phyloP scores from a whole-genome alignment of 1,284 basidiomycete species.

The Malassezia yamatoensis region DNA sequence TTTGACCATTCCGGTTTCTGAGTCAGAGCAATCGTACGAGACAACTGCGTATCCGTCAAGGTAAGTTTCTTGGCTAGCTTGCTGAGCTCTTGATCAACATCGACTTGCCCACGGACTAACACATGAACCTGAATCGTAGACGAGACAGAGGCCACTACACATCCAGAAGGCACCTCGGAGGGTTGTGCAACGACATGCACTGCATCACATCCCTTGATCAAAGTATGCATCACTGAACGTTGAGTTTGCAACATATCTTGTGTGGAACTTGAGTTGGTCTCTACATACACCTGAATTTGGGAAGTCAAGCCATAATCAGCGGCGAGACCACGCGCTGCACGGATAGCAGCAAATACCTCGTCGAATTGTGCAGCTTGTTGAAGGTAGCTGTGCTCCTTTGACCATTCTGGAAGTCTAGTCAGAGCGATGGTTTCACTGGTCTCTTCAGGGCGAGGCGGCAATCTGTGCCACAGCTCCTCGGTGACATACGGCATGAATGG shows the following conservation, averaged over 20 bases:
- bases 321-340: conserved; percentile 70
- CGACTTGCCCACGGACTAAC: conserved; percentile 36
- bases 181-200: conserved; percentile 57
- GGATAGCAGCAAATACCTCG: conserved; percentile 69
- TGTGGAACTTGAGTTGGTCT: conserved; percentile 57
- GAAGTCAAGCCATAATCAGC: conserved; percentile 82
- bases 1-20: conserved; percentile 36
- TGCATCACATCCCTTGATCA: conserved; percentile 80
- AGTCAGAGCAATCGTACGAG: conserved; percentile 28
- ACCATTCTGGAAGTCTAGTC: conserved; percentile 64
- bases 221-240: conserved; percentile 62
- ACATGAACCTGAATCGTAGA: conserved; percentile 32
- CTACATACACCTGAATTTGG: conserved; percentile 79
- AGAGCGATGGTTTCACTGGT: conserved; percentile 78
- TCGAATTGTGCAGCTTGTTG: conserved; percentile 56
- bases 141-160: conserved; percentile 61
- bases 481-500: conserved; percentile 99
- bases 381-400: conserved; percentile 19
- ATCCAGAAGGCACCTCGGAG: conserved; percentile 66
- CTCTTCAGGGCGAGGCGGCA: conserved; percentile 75
- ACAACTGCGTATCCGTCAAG: conserved; percentile 29
- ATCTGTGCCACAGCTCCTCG: conserved; percentile 94
- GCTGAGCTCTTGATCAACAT: conserved; percentile 38
- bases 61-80: conserved; percentile 43
- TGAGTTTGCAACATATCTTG: conserved; percentile 57